phyloP scores from a whole-genome alignment of 495 filamentous ascomycete species.

The Daldinia decipiens region DNA sequence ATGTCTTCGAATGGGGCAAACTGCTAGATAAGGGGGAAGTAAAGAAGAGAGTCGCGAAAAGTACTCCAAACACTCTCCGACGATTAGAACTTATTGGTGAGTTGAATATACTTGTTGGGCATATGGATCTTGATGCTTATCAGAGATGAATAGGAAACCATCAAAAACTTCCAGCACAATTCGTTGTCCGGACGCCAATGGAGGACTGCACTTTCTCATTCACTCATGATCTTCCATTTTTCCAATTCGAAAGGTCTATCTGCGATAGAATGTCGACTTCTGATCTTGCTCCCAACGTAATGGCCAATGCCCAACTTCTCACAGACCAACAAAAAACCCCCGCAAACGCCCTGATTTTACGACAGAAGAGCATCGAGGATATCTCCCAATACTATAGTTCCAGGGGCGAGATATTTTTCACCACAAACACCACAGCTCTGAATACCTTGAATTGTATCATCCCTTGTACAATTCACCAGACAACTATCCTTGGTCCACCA shows the following conservation, averaged over 20 bases:
- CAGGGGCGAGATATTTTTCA: not conserved
- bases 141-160: not conserved
- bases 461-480: not conserved
- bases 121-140: not conserved
- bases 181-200: not conserved
- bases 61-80: not conserved
- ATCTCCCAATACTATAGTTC: not conserved
- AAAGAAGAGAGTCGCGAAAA: not conserved
- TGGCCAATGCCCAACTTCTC: not conserved
- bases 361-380: not conserved
- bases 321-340: not conserved
- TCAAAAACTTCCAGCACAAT: not conserved
- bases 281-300: not conserved
- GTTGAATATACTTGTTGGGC: not conserved
- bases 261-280: not conserved
- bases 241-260: not conserved
- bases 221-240: not conserved
- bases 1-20: not conserved
- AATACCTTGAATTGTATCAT: not conserved
- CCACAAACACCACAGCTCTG: not conserved
- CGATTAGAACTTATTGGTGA: not conserved
- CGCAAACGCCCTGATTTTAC: not conserved
- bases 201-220: not conserved
- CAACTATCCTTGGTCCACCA: not conserved
- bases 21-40: not conserved